Conservation (phyloP, 352 stramenopile species). For the Phytopythium mirpurense region DNA sequence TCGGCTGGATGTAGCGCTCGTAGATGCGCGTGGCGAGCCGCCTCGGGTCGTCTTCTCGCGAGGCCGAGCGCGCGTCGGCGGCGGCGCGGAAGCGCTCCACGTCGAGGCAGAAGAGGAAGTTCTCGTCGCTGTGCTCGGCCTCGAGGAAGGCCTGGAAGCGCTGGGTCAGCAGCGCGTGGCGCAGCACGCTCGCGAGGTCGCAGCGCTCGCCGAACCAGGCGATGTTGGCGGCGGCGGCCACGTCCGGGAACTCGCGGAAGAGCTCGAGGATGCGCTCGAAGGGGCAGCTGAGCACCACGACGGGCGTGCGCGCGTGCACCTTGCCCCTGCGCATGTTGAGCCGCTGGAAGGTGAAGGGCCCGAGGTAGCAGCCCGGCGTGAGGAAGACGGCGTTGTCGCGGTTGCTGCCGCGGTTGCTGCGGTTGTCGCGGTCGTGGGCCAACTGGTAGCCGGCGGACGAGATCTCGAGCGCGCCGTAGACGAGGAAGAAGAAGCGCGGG, state of each 20-base stretch:
- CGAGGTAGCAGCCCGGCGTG: constrained; percentile 64
- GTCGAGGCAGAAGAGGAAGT: constrained; percentile 70
- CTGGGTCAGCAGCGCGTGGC: constrained; percentile 48
- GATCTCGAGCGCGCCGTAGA: constrained; percentile 71
- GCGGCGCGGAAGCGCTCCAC: constrained; percentile 46
- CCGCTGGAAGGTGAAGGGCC: constrained; percentile 66
- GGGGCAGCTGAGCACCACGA: constrained; percentile 49
- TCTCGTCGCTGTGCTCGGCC: constrained; percentile 75
- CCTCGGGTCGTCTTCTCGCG: constrained; percentile 15
- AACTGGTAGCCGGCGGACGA: constrained; percentile 28
- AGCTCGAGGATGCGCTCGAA: constrained; percentile 40
- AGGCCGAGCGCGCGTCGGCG: no score
- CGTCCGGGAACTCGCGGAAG: constrained; percentile 50
- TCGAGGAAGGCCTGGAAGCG: constrained; percentile 63
- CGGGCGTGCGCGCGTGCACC: constrained; percentile 41
- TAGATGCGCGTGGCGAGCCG: constrained; percentile 34
- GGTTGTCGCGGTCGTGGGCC: constrained; percentile 9
- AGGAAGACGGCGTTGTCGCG: constrained; percentile 50
- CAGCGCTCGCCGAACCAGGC: constrained; percentile 68
- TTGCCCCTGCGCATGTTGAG: constrained; percentile 44
- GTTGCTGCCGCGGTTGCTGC: constrained; percentile 18
- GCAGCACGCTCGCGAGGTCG: constrained; percentile 56
- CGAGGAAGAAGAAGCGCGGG: constrained; percentile 47
- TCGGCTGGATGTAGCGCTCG: constrained; percentile 49
- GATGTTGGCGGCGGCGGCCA: constrained; percentile 62